Percentiles rank a stretch among this genome's conserved stretches.
phyloP scores from a whole-genome alignment of 495 filamentous ascomycete genomes.

The Aspergillus bertholletiae region DNA sequence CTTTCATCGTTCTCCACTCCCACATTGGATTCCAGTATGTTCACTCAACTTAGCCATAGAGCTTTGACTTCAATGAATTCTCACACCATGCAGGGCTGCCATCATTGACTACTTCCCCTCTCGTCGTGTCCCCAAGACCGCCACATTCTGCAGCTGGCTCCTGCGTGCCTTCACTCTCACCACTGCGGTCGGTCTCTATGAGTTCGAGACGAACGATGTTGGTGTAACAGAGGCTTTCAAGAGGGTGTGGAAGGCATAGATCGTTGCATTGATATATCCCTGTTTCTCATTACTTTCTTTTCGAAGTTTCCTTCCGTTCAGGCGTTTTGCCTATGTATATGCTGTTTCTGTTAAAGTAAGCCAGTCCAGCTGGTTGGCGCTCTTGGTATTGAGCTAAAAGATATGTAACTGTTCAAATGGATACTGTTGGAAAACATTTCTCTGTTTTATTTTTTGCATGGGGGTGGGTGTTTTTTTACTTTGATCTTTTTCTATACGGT shows the following conservation, averaged over 20 bases:
- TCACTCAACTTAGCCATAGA: neutral
- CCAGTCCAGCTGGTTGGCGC: constrained; percentile 17
- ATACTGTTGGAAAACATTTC: neutral
- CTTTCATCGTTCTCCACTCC: constrained; percentile 80
- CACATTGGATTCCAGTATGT: constrained; percentile 86
- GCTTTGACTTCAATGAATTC: neutral
- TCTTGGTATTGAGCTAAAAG: constrained; percentile 18
- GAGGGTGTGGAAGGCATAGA: constrained; percentile 76
- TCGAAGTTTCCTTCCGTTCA: constrained; percentile 22
- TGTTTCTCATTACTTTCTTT: constrained; percentile 14
- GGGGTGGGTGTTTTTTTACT: too few relatives aligned
- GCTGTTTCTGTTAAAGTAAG: constrained; percentile 27
- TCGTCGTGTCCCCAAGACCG: constrained; percentile 62
- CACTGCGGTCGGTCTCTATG: constrained; percentile 86
- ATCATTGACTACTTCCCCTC: constrained; percentile 89
- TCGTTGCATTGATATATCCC: constrained; percentile 25
- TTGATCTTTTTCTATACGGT: too few relatives aligned
- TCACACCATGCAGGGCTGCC: constrained; percentile 47
- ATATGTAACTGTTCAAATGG: constrained; percentile 14
- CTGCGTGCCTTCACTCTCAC: constrained; percentile 74
- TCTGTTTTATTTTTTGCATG: neutral
- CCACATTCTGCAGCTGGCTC: constrained; percentile 65
- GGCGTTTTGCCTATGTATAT: constrained; percentile 43
- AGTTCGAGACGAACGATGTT: constrained; percentile 99
- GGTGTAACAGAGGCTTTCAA: constrained; percentile 85